Conservation (phyloP, 1,284 basidiomycete species). For the Ustanciosporium gigantosporum region DNA sequence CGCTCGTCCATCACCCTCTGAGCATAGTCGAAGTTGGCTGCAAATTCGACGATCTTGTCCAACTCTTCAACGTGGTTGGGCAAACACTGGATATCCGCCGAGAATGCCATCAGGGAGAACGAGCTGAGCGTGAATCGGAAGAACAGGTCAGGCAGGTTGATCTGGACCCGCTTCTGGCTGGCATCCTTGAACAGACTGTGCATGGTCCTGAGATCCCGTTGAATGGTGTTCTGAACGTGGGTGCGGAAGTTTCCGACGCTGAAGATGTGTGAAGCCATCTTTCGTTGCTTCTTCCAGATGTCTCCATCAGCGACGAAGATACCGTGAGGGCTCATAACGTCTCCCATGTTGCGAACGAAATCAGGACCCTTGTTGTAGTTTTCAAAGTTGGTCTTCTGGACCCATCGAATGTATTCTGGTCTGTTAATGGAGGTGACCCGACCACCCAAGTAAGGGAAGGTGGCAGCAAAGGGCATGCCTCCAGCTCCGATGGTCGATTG, state of each 20-base stretch:
- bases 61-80: conserved; percentile 30
- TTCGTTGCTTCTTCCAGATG: conserved; percentile 51
- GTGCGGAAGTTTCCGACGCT: conserved; percentile 44
- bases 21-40: conserved; percentile 56
- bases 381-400: conserved; percentile 50
- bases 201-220: conserved; percentile 17
- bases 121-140: conserved; percentile 50
- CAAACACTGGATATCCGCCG: conserved; percentile 37
- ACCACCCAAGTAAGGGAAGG: conserved; percentile 21
- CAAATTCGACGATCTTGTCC: conserved; percentile 52
- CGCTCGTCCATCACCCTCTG: conserved; percentile 52
- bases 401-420: conserved; percentile 41
- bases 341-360: conserved; percentile 30
- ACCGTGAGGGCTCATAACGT: conserved; percentile 40
- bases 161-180: conserved; percentile 5
- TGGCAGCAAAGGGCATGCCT: conserved; percentile 22
- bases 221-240: conserved; percentile 39
- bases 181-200: conserved; percentile 20
- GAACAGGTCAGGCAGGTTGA: conserved; percentile 45
- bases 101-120: conserved; percentile 46
- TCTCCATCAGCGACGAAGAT: conserved; percentile 55
- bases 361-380: conserved; percentile 34
- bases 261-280: conserved; percentile 49
- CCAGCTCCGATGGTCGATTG: conserved; percentile 12
- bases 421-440: conserved; percentile 33